A percentile compares a stretch with the other conserved stretches of the same genome.
phyloP scores from a whole-genome alignment of 2,329 filamentous ascomycete genomes.

The Fusarium sp. region DNA sequence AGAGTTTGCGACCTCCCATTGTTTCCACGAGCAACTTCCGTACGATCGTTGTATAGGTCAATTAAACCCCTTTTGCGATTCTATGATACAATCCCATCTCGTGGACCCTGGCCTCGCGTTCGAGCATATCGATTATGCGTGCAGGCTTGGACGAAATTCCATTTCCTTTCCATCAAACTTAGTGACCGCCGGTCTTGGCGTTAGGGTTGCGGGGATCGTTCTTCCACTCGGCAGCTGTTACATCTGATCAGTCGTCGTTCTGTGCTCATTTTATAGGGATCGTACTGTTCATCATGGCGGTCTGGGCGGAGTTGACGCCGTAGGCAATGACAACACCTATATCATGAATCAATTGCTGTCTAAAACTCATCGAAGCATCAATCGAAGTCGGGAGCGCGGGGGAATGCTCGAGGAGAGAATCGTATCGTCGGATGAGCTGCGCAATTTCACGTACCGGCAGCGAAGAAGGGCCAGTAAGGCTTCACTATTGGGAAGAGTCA shows the following conservation, averaged over 20 bases:
- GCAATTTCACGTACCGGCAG: constrained; percentile 78
- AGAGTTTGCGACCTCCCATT: neutral
- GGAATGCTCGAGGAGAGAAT: constrained; percentile 8
- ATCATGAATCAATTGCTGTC: constrained; percentile 42
- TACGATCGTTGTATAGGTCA: constrained; percentile 46
- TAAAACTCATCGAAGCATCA: constrained; percentile 32
- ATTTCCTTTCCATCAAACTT: constrained; percentile 44
- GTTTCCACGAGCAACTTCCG: constrained; percentile 1
- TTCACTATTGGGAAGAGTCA: constrained; percentile 69
- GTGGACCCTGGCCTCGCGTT: constrained; percentile 37
- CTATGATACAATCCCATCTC: constrained; percentile 58
- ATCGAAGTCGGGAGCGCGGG: constrained; percentile 28
- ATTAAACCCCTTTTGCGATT: constrained; percentile 50
- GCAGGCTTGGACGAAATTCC: constrained; percentile 38
- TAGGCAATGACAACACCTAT: constrained; percentile 87
- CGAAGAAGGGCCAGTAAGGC: constrained; percentile 94
- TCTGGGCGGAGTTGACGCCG: constrained; percentile 88
- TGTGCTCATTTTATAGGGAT: constrained; percentile 4
- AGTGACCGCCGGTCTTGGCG: constrained; percentile 61
- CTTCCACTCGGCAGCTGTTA: constrained; percentile 89
- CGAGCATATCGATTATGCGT: constrained; percentile 44
- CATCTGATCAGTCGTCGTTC: constrained; percentile 43
- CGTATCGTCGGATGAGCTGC: constrained; percentile 24
- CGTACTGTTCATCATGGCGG: constrained; percentile 80
- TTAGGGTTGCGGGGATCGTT: constrained; percentile 93